A percentile compares a stretch with the other conserved stretches of the same genome.
Conservation (phyloP, 73 alveolate genomes). For the Stentor coeruleus region DNA sequence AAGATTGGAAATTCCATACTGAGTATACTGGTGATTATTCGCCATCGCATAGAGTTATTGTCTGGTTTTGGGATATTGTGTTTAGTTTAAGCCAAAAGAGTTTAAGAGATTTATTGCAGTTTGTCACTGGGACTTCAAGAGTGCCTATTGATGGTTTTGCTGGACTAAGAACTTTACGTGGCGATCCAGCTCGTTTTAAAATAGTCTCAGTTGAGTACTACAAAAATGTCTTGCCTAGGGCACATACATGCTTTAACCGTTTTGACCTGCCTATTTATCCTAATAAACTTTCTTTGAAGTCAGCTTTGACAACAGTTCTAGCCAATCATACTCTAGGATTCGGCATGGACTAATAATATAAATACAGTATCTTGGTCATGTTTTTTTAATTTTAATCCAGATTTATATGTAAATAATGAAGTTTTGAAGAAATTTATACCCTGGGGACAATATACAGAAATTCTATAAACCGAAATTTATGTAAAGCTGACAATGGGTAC, state of each 20-base stretch:
- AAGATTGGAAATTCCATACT: constrained; percentile 87
- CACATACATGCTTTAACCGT: constrained; percentile 96
- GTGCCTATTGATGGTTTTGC: constrained; percentile 93
- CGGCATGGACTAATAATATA: no score
- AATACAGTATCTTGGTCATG: no score
- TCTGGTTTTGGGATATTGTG: constrained; percentile 94
- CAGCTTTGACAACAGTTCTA: no score
- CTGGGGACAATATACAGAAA: not conserved
- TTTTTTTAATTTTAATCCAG: no score
- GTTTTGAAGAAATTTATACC: not conserved
- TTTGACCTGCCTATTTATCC: constrained; percentile 81
- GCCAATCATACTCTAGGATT: no score
- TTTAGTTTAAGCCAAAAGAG: constrained; percentile 52
- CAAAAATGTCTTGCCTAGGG: constrained; percentile 71
- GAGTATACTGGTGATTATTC: constrained; percentile 72
- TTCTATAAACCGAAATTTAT: not conserved
- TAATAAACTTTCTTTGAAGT: no score
- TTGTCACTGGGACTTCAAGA: constrained; percentile 88
- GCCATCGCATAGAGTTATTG: constrained; percentile 53
- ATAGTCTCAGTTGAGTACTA: constrained; percentile 67
- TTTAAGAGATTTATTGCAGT: constrained; percentile 76
- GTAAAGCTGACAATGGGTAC: no score
- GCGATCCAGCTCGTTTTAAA: constrained; percentile 65
- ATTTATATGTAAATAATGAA: no score
- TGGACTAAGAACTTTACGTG: constrained; percentile 63